These are phyloP conservation scores for Fomitopsis schrenkii DNA, from an alignment of 1,284 basidiomycete species.

Conservation along the genomic window DNA sequence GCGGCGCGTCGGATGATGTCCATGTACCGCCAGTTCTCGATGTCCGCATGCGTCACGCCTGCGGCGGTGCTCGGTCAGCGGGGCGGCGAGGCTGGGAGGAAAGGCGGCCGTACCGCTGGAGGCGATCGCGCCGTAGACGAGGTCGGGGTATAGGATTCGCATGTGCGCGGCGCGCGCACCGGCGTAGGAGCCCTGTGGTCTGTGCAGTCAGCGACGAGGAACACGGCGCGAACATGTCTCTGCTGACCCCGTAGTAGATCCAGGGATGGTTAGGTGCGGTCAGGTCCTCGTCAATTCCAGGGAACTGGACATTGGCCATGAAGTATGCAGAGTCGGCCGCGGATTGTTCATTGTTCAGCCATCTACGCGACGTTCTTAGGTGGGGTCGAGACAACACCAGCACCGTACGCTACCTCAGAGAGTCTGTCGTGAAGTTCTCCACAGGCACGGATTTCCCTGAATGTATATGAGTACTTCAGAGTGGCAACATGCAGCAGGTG, in stretches of 20 bases:
- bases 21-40: constrained; percentile 82
- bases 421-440: constrained; percentile 74
- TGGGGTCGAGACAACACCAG: not conserved
- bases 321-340: constrained; percentile 93
- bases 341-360: constrained; percentile 86
- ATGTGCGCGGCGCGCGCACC: constrained; percentile 94
- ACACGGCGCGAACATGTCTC: not conserved
- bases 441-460: constrained; percentile 81
- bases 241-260: constrained; percentile 90
- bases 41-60: constrained; percentile 73
- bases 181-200: constrained; percentile 76
- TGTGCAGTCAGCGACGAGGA: not conserved
- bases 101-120: constrained; percentile 60
- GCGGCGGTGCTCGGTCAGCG: not conserved
- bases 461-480: not conserved
- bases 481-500: not conserved
- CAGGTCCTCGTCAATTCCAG: constrained; percentile 66
- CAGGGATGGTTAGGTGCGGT: constrained; percentile 74
- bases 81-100: not conserved
- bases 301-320: constrained; percentile 76
- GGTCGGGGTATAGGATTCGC: constrained; percentile 81
- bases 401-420: constrained; percentile 47
- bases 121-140: constrained; percentile 90
- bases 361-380: constrained; percentile 38
- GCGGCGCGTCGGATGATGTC: constrained; percentile 81